phyloP scores from a whole-genome alignment of 2,329 filamentous ascomycete genomes.

The Fonsecaea erecta region DNA sequence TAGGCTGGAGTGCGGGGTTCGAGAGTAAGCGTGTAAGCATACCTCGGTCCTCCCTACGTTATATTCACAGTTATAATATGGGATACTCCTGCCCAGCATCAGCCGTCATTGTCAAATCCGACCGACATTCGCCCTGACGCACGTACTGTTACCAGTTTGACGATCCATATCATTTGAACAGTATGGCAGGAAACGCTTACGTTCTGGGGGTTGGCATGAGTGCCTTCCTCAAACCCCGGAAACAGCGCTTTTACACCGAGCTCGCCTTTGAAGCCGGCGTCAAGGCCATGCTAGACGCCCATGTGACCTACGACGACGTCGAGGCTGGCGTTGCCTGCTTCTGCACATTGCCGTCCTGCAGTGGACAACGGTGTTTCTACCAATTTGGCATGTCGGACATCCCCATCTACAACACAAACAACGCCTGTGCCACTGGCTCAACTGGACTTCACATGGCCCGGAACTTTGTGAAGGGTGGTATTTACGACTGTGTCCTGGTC shows the following conservation, averaged over 20 bases:
- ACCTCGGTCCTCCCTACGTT: neutral
- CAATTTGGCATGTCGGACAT: constrained; percentile 98
- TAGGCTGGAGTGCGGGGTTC: neutral
- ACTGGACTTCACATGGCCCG: constrained; percentile 85
- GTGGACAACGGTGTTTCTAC: constrained; percentile 95
- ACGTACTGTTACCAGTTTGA: neutral
- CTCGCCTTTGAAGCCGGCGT: constrained; percentile 41
- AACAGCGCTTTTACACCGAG: constrained; percentile 40
- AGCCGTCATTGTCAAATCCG: neutral
- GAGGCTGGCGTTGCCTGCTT: constrained; percentile 94
- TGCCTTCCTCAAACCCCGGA: constrained; percentile 74
- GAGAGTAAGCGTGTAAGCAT: neutral
- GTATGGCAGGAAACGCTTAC: constrained; percentile 62
- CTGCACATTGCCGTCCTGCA: constrained; percentile 94
- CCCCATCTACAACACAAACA: constrained; percentile 92
- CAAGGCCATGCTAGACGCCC: constrained; percentile 65
- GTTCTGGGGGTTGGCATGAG: constrained; percentile 98
- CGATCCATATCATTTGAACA: neutral
- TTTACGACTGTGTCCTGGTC: constrained; percentile 83
- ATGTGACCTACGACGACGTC: constrained; percentile 95
- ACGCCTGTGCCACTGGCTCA: constrained; percentile 93
- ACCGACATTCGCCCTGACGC: neutral
- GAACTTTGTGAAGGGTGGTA: constrained; percentile 76
- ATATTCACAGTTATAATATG: neutral
- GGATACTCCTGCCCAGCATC: neutral